Base-by-base conservation (phyloP, 2,329 filamentous ascomycete species). In the Aspergillus bombycis region DNA sequence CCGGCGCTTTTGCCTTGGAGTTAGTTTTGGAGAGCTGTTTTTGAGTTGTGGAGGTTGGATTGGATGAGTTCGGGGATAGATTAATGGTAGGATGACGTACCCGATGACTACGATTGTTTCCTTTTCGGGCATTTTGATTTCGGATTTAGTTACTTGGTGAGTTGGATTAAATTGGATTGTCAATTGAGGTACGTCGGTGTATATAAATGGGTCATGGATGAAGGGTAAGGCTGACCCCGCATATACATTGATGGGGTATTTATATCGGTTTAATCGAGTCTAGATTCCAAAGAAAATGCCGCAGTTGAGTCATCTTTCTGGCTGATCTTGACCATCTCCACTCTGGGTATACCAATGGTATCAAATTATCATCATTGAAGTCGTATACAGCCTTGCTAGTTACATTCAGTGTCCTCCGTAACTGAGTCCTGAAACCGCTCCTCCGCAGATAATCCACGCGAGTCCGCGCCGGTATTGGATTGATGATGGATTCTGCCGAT, bases 61-160 rank as follows among this genome's bases (percentile, higher is more conserved):
- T 36, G 12, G 10, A 34, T 34, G 32, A 12, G n/a, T n/a, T 36
- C 14, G 34, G 34, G 34, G 12, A 36, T 36, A 16, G 26, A 28
- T 28, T 36, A 16, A 36, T 6, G 34, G 34, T 16, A 5, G 21
- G 11, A 56, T 30, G 53, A 57, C 57, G 64, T 65, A 78, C 78
- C 77, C 78, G 59, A 79, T 72, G 11, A 79, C 73, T 30, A 79
- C 74, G 38, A 79, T 77, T 4, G 76, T 78, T 61, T 75, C 73
- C 28, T 64, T 66, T 12, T 66, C 46, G 28, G 68, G 11, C 73
- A 75, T 76, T 54, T 57, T 67, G 46, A 2, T 45, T 14, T 28
- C 23, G 7, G 21, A 16, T 2, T 28, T 50, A 16, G 16, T 19
- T 48, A 23, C 6, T 14, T 23, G 21, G 12, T 34, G 0, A 32